Conservation (phyloP, 495 filamentous ascomycete species). For the Aspergillus affinis region DNA sequence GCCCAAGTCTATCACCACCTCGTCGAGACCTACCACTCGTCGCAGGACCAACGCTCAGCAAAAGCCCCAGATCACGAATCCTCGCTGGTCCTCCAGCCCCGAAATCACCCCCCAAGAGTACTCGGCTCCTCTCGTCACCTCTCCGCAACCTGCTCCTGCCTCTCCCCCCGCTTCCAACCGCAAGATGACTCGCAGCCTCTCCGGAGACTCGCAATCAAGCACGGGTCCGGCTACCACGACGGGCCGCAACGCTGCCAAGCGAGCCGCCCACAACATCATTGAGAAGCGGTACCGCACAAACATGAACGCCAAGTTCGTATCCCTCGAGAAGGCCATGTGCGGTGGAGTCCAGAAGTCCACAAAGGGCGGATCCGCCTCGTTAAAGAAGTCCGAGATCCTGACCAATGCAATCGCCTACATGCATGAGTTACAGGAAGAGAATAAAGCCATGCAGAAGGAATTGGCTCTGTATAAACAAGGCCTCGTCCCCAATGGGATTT, state of each 20-base stretch:
- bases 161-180: constrained; percentile 18
- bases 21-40: constrained; percentile 17
- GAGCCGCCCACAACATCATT: constrained; percentile 54
- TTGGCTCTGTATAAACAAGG: constrained; percentile 37
- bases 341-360: constrained; percentile 25
- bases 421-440: constrained; percentile 50
- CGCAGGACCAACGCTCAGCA: constrained; percentile 15
- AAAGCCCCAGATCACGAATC: constrained; percentile 16
- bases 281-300: constrained; percentile 55
- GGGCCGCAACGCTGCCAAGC: constrained; percentile 45
- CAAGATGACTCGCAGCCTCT: constrained; percentile 33
- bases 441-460: constrained; percentile 40
- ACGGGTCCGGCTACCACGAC: constrained; percentile 17
- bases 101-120: constrained; percentile 34
- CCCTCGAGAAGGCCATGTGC: constrained; percentile 44
- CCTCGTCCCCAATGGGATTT: constrained; percentile 31
- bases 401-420: constrained; percentile 71
- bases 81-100: constrained; percentile 37
- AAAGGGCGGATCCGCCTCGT: constrained; percentile 32
- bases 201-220: constrained; percentile 32
- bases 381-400: constrained; percentile 59
- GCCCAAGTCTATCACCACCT: constrained; percentile 10
- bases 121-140: constrained; percentile 7
- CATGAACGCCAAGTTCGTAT: constrained; percentile 53
- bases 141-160: constrained; percentile 18